Conservation (phyloP, 345 rosid species). For the Ceriops decandra region DNA sequence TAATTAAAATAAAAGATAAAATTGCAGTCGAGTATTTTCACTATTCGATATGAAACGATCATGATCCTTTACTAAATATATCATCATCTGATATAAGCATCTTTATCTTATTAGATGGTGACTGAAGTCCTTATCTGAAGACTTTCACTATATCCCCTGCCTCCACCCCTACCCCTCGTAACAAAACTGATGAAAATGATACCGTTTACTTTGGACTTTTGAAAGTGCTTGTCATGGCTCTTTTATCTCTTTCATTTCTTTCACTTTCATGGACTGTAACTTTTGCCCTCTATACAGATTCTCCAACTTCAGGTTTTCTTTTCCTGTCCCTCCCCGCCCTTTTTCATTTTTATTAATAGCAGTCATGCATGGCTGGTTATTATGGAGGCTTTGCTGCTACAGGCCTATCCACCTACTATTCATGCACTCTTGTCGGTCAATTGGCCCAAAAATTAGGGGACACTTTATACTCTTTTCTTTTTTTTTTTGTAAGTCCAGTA, state of each 20-base stretch:
- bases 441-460: conserved; percentile 32
- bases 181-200: neutral
- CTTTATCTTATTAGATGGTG: neutral
- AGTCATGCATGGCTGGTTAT: conserved; percentile 13
- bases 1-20: neutral
- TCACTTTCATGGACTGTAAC: conserved; percentile 15
- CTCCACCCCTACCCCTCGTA: too few species aligned
- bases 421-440: conserved; percentile 33
- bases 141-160: neutral
- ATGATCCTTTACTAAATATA: too few species aligned
- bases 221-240: conserved; percentile 3
- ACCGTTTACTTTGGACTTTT: conserved; percentile 18
- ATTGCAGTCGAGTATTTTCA: neutral
- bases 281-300: conserved; percentile 8
- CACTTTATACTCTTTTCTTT: conserved; percentile 8
- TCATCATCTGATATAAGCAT: too few species aligned
- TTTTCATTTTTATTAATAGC: too few species aligned
- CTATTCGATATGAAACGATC: neutral
- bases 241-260: conserved; percentile 1
- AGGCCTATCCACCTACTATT: conserved; percentile 36
- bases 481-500: conserved; percentile 7
- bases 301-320: neutral
- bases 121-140: conserved; percentile 5
- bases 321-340: too few species aligned
- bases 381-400: conserved; percentile 15